Base-by-base conservation (phyloP, 495 filamentous ascomycete genomes). In the Podospora pseudocomata region DNA sequence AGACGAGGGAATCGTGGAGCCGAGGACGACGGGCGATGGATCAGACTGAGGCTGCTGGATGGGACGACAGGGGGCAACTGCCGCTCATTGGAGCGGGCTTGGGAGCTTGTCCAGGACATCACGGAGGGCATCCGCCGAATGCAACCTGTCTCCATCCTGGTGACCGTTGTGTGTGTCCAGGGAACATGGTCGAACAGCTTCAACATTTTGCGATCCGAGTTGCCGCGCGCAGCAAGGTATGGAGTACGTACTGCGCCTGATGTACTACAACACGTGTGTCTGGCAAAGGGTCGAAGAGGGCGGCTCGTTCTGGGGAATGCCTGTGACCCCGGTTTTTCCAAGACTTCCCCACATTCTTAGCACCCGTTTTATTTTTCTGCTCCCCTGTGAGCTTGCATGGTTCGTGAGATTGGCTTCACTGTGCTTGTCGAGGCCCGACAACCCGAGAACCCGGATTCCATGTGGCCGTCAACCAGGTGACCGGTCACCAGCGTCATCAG, bases 121-220 rank as follows among this genome's bases (percentile, higher is more conserved):
- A 68, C 74, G 74, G 74, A 76, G 74, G 73, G 44, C 69, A 70
- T 68, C 56, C 74, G 63, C 74, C 74, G 74, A 76, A 65, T 74
- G 65, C 68, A 63, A 76, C 74, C 56, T 60, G 44, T 59, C 28
- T 39, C 60, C 67, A 54, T 27, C 61, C 67, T 60, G 67, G 63
- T 55, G 67, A 66, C 27, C 30, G 69, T 19, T 61, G 9, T 23
- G 27, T n/a, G 27, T 34, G 60, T 26, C 19, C 55, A 9, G 18
- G 60, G 18, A 28, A 28, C 26, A 34, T 28, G 9, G 32, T 15
- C 23, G 23, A 62, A 13, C 16, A 34, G 60, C 30, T 30, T 27
- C 20, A n/a, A 9, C 18, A 23, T 18, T 62, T 32, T 62, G 23
- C 55, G 60, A 27, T 62, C 60, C 60, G 60, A 20, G 23, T 1